Percentiles rank a stretch among this genome's conserved stretches.
Conservation (phyloP, 495 filamentous ascomycete genomes). For the Chaetomidium leptoderma region DNA sequence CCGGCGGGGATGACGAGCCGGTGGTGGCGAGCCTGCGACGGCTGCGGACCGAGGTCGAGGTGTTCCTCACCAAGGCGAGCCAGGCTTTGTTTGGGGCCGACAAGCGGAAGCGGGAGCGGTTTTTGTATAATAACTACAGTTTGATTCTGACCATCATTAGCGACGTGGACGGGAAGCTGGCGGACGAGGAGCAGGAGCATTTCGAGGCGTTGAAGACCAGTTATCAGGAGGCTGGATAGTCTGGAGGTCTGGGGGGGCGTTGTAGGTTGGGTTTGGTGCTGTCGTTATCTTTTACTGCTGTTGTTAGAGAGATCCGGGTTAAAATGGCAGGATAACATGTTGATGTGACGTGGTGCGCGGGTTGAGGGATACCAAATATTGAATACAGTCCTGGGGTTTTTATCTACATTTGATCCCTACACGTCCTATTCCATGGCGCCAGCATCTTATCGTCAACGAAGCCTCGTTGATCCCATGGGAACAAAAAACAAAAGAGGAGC, state of each 20-base stretch:
- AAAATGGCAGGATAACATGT: not conserved
- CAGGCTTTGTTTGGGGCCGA: conserved; percentile 63
- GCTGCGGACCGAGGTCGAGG: conserved; percentile 72
- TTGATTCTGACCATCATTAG: conserved; percentile 87
- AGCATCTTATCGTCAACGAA: not conserved
- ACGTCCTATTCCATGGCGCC: not conserved
- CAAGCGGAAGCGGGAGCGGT: conserved; percentile 73
- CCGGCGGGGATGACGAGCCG: conserved; percentile 90
- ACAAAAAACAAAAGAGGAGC: not conserved
- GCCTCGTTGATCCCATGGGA: not conserved
- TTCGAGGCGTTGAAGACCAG: conserved; percentile 57
- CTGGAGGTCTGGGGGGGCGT: not conserved
- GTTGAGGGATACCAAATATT: not conserved
- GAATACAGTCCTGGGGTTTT: not conserved
- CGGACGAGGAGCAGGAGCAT: conserved; percentile 64
- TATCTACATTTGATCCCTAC: not conserved
- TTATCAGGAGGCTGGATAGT: conserved; percentile 39
- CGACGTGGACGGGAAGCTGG: conserved; percentile 76
- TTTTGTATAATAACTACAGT: conserved; percentile 91
- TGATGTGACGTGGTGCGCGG: not conserved
- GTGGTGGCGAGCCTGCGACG: conserved; percentile 73
- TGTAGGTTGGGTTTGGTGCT: not conserved
- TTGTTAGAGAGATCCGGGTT: not conserved
- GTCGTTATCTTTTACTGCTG: not conserved
- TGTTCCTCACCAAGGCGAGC: conserved; percentile 61